Evolutionary conservation across 164 flowering plant species (phyloP).

Genomic region (Vitis vinifera): DNA sequence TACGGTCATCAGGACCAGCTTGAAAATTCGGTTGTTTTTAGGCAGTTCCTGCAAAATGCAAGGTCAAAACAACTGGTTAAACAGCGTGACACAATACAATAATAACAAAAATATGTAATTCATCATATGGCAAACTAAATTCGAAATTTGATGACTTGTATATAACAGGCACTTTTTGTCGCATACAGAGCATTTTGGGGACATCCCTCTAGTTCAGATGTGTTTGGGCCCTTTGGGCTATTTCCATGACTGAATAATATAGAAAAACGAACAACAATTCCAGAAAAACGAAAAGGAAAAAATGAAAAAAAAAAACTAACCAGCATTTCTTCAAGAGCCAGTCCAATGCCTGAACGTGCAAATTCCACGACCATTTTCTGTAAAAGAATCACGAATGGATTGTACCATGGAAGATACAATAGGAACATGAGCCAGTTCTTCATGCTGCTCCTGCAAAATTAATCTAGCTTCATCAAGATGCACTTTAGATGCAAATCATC

Average conservation of each 20-base stretch:
- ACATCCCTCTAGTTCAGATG: background rate
- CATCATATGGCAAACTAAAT: background rate
- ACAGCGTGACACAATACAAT: background rate
- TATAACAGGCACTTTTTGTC: background rate
- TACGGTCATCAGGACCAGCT: background rate
- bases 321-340: conserved; percentile 35
- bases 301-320: conserved; percentile 10
- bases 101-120: background rate
- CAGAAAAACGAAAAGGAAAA: background rate
- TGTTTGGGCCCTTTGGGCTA: background rate
- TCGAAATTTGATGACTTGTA: background rate
- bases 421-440: conserved; percentile 45
- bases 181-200: too few species aligned
- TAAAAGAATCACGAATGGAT: conserved; percentile 76
- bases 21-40: background rate
- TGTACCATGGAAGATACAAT: conserved; percentile 67
- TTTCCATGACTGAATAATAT: background rate
- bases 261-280: background rate
- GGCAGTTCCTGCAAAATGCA: background rate
- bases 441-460: conserved; percentile 53
- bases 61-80: background rate
- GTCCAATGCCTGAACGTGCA: conserved; percentile 76
- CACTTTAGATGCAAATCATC: background rate
- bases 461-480: background rate
- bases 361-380: conserved; percentile 78